Evolutionary conservation across 331 rosid genomes (phyloP).

Genomic region (Quercus lobata): DNA sequence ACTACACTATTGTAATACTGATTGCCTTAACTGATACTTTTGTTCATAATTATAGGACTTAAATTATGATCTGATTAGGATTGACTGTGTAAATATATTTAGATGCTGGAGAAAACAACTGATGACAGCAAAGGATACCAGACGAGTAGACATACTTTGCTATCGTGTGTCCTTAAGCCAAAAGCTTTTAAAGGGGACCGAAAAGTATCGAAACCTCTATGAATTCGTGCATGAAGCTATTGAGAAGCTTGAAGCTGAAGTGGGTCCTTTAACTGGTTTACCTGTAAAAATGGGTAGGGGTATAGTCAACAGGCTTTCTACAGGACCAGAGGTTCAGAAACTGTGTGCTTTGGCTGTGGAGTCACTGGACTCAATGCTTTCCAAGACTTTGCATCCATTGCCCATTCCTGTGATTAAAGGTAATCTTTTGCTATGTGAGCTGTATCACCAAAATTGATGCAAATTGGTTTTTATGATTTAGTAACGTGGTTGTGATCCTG

Average conservation of each 20-base stretch:
- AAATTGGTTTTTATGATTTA: not conserved
- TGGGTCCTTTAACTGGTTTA: constrained; percentile 74
- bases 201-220: constrained; percentile 48
- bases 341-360: constrained; percentile 77
- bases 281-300: constrained; percentile 94
- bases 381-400: constrained; percentile 19
- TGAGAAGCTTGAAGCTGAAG: constrained; percentile 85
- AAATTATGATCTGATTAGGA: constrained; percentile 15
- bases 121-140: constrained; percentile 70
- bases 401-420: constrained; percentile 45
- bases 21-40: not conserved
- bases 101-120: constrained; percentile 93
- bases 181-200: constrained; percentile 76
- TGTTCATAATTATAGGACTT: not conserved
- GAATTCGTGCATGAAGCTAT: constrained; percentile 66
- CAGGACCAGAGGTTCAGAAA: constrained; percentile 92
- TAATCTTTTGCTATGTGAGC: constrained; percentile 19
- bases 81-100: constrained; percentile 19
- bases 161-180: constrained; percentile 87
- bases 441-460: not conserved
- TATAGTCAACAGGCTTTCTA: constrained; percentile 95
- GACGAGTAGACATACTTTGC: constrained; percentile 89
- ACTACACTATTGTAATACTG: not conserved
- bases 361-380: constrained; percentile 57
- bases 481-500: not conserved